A percentile compares a stretch with the other conserved stretches of the same genome.
Evolutionary conservation across 306 rosid species (phyloP).

Genomic region (Citrullus colocynthis): DNA sequence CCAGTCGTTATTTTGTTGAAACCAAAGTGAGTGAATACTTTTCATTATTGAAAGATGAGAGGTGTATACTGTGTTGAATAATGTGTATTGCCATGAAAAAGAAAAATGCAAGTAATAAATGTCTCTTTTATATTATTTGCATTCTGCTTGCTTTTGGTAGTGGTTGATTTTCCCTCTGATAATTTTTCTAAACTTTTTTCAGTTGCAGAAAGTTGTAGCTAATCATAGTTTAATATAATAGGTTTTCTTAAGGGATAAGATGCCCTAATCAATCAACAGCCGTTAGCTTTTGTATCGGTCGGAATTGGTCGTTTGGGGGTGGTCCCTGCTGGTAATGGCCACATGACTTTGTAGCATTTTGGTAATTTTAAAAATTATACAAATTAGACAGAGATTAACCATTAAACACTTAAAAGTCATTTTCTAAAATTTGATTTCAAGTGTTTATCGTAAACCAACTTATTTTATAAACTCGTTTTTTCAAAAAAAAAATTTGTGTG

Average conservation of each 20-base stretch:
- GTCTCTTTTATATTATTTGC: neutral
- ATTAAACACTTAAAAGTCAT: too few relatives aligned
- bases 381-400: too few relatives aligned
- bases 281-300: too few relatives aligned
- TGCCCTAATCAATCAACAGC: neutral
- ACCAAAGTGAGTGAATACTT: neutral
- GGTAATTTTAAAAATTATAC: too few relatives aligned
- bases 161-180: neutral
- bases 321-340: too few relatives aligned
- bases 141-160: neutral
- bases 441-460: too few relatives aligned
- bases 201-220: neutral
- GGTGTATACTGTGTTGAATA: neutral
- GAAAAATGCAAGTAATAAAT: neutral
- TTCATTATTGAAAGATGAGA: neutral
- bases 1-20: neutral
- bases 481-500: too few relatives aligned
- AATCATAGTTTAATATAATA: neutral
- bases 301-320: too few relatives aligned
- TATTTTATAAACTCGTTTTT: too few relatives aligned
- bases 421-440: too few relatives aligned
- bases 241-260: neutral
- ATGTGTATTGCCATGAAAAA: neutral
- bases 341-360: too few relatives aligned
- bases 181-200: neutral